Percentiles rank a stretch among this genome's conserved stretches.
phyloP scores from a whole-genome alignment of 106 monocot genomes.

The Acorus calamus region DNA sequence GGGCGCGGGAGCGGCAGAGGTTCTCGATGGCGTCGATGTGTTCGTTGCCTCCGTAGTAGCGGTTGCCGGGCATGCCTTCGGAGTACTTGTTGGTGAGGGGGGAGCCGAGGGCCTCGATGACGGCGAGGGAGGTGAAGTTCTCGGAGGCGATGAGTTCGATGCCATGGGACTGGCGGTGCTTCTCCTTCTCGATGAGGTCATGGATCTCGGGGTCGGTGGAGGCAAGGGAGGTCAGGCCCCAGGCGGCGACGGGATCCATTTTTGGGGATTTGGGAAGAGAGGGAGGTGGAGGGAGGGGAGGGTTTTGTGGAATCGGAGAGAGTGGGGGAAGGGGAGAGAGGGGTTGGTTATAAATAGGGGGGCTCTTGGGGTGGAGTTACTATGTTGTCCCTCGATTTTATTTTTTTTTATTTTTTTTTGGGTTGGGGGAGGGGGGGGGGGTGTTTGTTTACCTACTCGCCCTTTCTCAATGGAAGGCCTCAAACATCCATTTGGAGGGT shows the following conservation, averaged over 20 bases:
- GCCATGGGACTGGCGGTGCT: conserved; percentile 67
- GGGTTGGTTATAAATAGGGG: background rate
- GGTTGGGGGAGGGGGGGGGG: too few species aligned
- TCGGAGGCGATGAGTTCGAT: conserved; percentile 94
- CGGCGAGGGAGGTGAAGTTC: conserved; percentile 85
- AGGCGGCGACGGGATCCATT: conserved; percentile 48
- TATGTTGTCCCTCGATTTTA: too few species aligned
- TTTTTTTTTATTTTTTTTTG: too few species aligned
- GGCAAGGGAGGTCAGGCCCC: conserved; percentile 44
- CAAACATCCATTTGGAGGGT: too few species aligned
- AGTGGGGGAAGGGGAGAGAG: background rate
- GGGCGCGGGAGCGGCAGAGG: conserved; percentile 67
- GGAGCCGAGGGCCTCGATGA: conserved; percentile 76
- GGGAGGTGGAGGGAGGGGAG: background rate
- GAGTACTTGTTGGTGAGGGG: conserved; percentile 91
- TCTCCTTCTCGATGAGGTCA: conserved; percentile 74
- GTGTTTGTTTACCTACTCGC: too few species aligned
- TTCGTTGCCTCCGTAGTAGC: conserved; percentile 92
- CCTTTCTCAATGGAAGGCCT: too few species aligned
- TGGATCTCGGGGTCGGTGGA: conserved; percentile 38
- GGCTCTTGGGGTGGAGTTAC: background rate
- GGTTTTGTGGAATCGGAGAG: background rate
- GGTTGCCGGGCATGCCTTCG: conserved; percentile 78
- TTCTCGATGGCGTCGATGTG: conserved; percentile 78
- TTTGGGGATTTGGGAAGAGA: background rate